Evolutionary conservation across 1,284 basidiomycete species (phyloP).

Genomic region (Heterobasidion irregulare): DNA sequence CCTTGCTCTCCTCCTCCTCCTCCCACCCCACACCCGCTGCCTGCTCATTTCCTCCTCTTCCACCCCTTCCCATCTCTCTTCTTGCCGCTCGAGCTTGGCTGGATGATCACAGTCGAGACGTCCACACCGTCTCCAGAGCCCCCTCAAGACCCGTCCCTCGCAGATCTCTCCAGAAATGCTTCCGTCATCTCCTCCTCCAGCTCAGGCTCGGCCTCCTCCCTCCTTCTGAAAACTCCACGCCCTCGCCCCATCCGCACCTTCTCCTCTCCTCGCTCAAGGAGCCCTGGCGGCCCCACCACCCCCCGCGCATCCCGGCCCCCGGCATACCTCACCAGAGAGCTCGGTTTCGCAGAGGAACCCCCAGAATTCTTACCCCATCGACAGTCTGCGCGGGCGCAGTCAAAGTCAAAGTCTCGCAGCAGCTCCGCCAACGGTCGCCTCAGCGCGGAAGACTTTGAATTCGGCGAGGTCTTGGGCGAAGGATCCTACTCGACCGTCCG

Average conservation of each 20-base stretch:
- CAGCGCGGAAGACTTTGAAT: slow-evolving; percentile 57
- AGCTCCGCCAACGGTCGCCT: slow-evolving; percentile 39
- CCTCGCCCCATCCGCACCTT: slow-evolving; percentile 58
- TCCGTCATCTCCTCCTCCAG: slow-evolving; percentile 67
- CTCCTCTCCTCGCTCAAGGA: slow-evolving; percentile 53
- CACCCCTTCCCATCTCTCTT: not conserved
- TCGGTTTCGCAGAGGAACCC: slow-evolving; percentile 35
- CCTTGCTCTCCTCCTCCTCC: no score
- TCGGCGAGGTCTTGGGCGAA: slow-evolving; percentile 65
- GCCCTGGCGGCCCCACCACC: slow-evolving; percentile 39
- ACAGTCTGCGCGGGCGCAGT: slow-evolving; percentile 20
- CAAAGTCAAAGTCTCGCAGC: slow-evolving; percentile 31
- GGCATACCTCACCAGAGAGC: slow-evolving; percentile 51
- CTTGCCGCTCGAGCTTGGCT: not conserved
- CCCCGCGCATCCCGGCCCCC: slow-evolving; percentile 40
- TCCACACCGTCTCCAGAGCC: slow-evolving; percentile 28
- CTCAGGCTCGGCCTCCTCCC: slow-evolving; percentile 41
- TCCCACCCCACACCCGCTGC: no score
- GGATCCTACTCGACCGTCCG: slow-evolving; percentile 74
- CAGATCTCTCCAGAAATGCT: slow-evolving; percentile 65
- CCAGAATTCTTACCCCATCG: slow-evolving; percentile 17
- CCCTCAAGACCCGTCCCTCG: slow-evolving; percentile 33
- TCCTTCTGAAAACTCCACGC: slow-evolving; percentile 32
- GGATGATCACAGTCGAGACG: slow-evolving; percentile 34
- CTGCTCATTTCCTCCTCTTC: not conserved